Evolutionary conservation across 495 filamentous ascomycete genomes (phyloP), one percentile per base, ranked within the genome.

Genomic region (Tuber magnatum): DNA sequence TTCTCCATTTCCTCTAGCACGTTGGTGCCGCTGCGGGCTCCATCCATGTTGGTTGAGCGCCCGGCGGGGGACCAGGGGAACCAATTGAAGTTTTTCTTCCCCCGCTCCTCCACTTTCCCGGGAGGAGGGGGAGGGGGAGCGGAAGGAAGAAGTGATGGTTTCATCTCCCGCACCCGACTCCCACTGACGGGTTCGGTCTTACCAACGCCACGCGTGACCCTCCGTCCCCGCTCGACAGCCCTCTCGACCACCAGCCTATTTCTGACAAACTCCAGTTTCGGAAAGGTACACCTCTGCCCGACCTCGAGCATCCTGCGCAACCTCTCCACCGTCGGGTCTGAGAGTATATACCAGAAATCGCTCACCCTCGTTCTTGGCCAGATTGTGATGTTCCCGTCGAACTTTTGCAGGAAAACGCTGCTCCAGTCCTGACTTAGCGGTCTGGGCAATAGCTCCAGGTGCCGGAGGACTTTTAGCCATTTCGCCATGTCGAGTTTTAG

Each of bases 391-490:
- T 93, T 97, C 56, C 95, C 95, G 76, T 90, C 92, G 85, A 98
- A 97, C 75, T 91, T 90, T 83, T 99, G 95, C 42, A 99, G 88
- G 92, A 94, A 98, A 46, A 99, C 91, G 83, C 94, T 91, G 72
- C 89, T 92, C 95, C 95, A 99, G 83, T 99, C 96, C 83, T 97
- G 94, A 16, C 93, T 93, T n/a, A 97, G 80, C 0, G 92, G 93
- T 0, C 95, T 89, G 12, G 95, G 95, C 0, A 99, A 88, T 10
- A 99, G 87, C 80, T 99, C 95, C 0, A 98, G 85, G 81, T 97
- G 94, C 6, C 93, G 90, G 39, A 97, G 87, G 0, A 98, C 93
- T 82, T 94, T 94, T 35, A 99, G 89, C 93, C 94, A 99, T 86
- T 98, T 98, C 78, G 91, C 94, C 68, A 98, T 85, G 84, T 98